Conservation (phyloP, 345 rosid species). For the Theobroma cacao region DNA sequence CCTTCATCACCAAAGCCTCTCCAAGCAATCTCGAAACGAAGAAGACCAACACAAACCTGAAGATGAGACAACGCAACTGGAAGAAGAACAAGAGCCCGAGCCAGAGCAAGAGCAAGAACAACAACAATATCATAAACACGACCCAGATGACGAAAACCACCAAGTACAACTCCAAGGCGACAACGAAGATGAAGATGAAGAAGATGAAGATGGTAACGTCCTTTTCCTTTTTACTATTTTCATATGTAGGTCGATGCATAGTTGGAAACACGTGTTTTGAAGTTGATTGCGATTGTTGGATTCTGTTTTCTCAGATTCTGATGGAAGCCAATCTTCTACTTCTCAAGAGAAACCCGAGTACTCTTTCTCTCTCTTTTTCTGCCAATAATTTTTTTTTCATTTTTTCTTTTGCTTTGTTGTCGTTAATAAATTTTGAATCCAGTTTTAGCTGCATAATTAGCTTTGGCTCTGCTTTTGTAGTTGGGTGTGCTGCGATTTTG, state of each 20-base stretch:
- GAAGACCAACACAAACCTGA: constrained; percentile 14
- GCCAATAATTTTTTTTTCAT: constrained; percentile 19
- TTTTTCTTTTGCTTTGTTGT: not conserved
- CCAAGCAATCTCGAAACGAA: constrained; percentile 34
- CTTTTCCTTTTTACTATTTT: not conserved
- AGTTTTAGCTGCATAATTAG: constrained; percentile 4
- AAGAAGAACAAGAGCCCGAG: constrained; percentile 15
- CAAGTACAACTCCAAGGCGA: constrained; percentile 26
- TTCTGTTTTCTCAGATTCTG: constrained; percentile 47
- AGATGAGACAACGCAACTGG: constrained; percentile 7
- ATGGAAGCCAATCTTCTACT: constrained; percentile 50
- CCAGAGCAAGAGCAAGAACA: constrained; percentile 17
- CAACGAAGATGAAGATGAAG: constrained; percentile 31
- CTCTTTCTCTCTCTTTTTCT: constrained; percentile 6
- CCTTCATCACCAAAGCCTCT: constrained; percentile 26
- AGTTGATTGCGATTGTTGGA: constrained; percentile 18
- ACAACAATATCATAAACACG: constrained; percentile 10
- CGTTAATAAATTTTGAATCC: not conserved
- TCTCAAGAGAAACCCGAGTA: constrained; percentile 74
- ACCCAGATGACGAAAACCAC: constrained; percentile 28
- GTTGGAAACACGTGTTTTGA: constrained; percentile 16
- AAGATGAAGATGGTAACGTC: constrained; percentile 31
- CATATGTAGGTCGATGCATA: constrained; percentile 14
- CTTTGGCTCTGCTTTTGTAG: not conserved
- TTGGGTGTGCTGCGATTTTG: constrained; percentile 17